phyloP scores from a whole-genome alignment of 2,329 filamentous ascomycete species.

The Alternaria triticina region DNA sequence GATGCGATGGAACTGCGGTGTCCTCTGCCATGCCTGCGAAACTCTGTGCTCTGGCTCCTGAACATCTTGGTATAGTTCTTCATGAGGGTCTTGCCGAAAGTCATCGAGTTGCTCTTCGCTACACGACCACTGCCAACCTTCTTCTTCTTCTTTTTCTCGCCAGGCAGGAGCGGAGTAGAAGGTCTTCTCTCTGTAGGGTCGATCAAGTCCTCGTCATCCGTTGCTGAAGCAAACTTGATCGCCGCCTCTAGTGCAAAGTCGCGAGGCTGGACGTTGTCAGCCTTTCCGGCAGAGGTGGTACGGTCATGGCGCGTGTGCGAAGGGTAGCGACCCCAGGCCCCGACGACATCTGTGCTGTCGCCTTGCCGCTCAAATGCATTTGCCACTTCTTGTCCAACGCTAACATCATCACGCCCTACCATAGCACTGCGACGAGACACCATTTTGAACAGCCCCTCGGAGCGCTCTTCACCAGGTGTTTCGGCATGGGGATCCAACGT shows the following conservation, averaged over 20 bases:
- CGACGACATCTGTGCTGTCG: slow-evolving; percentile 32
- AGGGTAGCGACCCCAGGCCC: slow-evolving; percentile 56
- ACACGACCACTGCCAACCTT: slow-evolving; percentile 70
- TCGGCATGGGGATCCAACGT: slow-evolving; percentile 8
- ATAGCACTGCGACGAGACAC: slow-evolving; percentile 30
- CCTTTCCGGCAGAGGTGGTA: slow-evolving; percentile 46
- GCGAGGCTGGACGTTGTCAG: slow-evolving; percentile 49
- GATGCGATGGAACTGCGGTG: slow-evolving; percentile 53
- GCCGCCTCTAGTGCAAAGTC: slow-evolving; percentile 52
- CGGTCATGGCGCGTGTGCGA: slow-evolving; percentile 54
- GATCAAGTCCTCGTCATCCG: slow-evolving; percentile 30
- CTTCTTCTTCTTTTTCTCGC: slow-evolving; percentile 53
- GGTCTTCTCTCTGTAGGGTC: slow-evolving; percentile 32
- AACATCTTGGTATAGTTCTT: slow-evolving; percentile 56
- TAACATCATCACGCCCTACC: slow-evolving; percentile 9
- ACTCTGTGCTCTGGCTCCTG: slow-evolving; percentile 48
- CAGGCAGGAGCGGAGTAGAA: slow-evolving; percentile 25
- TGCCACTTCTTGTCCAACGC: slow-evolving; percentile 17
- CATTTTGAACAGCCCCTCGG: not conserved
- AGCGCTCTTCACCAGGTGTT: not conserved
- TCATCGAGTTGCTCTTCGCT: slow-evolving; percentile 62
- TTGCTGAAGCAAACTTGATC: slow-evolving; percentile 30
- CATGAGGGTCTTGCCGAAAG: slow-evolving; percentile 49
- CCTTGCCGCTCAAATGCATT: slow-evolving; percentile 35
- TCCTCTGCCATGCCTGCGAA: slow-evolving; percentile 49